These are phyloP conservation scores for Leccinellum albellum DNA, from an alignment of 768 basidiomycete genomes.

Conservation along the genomic window DNA sequence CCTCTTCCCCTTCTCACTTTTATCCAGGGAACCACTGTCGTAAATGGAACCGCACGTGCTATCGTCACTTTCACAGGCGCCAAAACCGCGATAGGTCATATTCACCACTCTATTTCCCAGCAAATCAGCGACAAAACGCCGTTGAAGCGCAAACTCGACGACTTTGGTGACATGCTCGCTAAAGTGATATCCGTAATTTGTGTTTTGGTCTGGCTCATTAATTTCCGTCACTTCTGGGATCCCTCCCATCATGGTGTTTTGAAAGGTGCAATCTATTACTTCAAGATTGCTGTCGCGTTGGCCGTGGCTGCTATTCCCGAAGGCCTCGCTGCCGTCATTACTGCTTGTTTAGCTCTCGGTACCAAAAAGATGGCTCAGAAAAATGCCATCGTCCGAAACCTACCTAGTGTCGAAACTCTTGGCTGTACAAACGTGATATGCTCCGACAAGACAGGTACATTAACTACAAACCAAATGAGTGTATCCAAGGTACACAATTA, in stretches of 20 bases:
- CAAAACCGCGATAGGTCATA: conserved; percentile 91
- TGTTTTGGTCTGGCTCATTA: conserved; percentile 96
- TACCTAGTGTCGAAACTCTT: conserved; percentile 95
- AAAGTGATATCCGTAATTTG: conserved; percentile 98
- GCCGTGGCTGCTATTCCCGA: conserved; percentile 99
- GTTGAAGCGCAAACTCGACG: conserved; percentile 93
- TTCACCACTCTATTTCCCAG: conserved; percentile 92
- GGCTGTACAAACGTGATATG: conserved; percentile 99
- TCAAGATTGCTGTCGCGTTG: conserved; percentile 98
- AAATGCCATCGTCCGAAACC: conserved; percentile 94
- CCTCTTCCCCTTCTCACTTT: background rate
- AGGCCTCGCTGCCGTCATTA: conserved; percentile 97
- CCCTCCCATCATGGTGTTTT: conserved; percentile 86
- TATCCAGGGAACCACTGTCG: conserved; percentile 86
- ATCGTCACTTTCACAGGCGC: conserved; percentile 85
- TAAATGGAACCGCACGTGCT: conserved; percentile 86
- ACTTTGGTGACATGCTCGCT: conserved; percentile 96
- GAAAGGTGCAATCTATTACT: conserved; percentile 96
- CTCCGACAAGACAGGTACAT: conserved; percentile 95
- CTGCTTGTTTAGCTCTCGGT: conserved; percentile 91
- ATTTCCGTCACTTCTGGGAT: conserved; percentile 94
- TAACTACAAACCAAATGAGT: conserved; percentile 98
- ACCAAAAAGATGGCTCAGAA: conserved; percentile 99
- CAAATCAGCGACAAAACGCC: conserved; percentile 97
- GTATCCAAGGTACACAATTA: conserved; percentile 64